Base-by-base conservation (phyloP, 352 stramenopile species). In the Phytophthora hybrid region DNA sequence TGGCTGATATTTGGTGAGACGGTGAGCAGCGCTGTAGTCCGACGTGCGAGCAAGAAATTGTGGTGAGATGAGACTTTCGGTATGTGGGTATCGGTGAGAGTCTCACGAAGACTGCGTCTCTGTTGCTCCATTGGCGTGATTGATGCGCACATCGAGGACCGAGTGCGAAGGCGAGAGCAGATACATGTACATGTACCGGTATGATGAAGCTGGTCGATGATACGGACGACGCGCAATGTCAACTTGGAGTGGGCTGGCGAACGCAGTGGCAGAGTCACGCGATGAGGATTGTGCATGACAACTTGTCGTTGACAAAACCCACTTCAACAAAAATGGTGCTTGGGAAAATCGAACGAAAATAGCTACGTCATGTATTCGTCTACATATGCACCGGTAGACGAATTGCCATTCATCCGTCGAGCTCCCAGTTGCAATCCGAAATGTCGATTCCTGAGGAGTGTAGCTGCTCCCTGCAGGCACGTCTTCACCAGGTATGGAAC, bases 401-500 rank as follows among this genome's bases (percentile, higher is more conserved):
- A 31, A 31, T 31, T 31, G 4, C 29, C 4, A 7, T 31, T 31
- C 29, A 31, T 31, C 29, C 29, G 29, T 31, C 4, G 29, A 31
- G 34, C 34, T 41, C 11, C 9, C 34, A 14, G 34, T 13, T 46
- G 39, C 14, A 46, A 5, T 19, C 16, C 44, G 5, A 18, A 37
- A 77, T 77, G 73, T 62, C 32, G 26, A 29, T 26, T 5, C 14
- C n/a, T 5, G 46, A 59, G 5, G 44, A 19, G 37, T 73, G 69
- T 46, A 62, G 53, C 49, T 82, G 79, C 41, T 69, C 71, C 3
- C 61, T 84, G 32, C 77, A 84, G 58, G 65, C 72, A 14, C 73
- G 78, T 37, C 65, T 89, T 11, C 82, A 87, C n/a, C 75, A 87
- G 67, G 80, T 82, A 56, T 19, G 23, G 3, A 13, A 23, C 46